Base-by-base conservation (phyloP, 352 stramenopile genomes). In the Phytophthora multivora region DNA sequence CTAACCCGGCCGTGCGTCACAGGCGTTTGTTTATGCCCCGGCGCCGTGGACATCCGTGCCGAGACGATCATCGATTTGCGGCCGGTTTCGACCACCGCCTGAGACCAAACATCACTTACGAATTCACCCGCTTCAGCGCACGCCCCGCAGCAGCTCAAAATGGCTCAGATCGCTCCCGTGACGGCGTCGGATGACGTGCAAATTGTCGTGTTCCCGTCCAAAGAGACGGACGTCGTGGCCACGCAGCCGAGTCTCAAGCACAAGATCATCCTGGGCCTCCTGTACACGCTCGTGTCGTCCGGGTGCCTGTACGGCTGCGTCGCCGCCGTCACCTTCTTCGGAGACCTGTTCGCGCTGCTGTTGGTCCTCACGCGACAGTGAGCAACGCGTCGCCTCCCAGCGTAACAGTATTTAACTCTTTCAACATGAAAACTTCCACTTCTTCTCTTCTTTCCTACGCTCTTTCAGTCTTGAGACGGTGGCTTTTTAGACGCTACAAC, bases 321-420 rank as follows among this genome's bases (percentile, higher is more conserved):
- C 5, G 43, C 51, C 25, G 26, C 28, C 12, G 35, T 59, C 28
- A 26, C 19, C 1, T 67, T 62, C 42, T 51, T 67, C 35, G 59
- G 51, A 10, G 52, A 67, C 15, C 1, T 61, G 8, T 67, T 67
- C 59, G 46, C 59, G 12, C 51, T 62, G 3, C 28, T 62, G 10
- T 28, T 67, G 18, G 59, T 63, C 31, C 46, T 52, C 25, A 52
- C 46, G 11, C 46, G 28, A 12, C 26, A 51, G 5, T 51, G 10
- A 51, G 9, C 9, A 33, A 33, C 28, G 3, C 26, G 7, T 31
- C 26, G 9, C 26, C 26, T 11, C 28, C n/a, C 28, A 12, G 11
- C 28, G 9, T 13, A 33, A 33, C 7, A 33, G 8, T 33, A 33
- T 33, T 33, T 33, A 33, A 15, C 8, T 19, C 1, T 41, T 41